Base-by-base conservation (phyloP, 2,329 filamentous ascomycete species). In the Colletotrichum somersetense region DNA sequence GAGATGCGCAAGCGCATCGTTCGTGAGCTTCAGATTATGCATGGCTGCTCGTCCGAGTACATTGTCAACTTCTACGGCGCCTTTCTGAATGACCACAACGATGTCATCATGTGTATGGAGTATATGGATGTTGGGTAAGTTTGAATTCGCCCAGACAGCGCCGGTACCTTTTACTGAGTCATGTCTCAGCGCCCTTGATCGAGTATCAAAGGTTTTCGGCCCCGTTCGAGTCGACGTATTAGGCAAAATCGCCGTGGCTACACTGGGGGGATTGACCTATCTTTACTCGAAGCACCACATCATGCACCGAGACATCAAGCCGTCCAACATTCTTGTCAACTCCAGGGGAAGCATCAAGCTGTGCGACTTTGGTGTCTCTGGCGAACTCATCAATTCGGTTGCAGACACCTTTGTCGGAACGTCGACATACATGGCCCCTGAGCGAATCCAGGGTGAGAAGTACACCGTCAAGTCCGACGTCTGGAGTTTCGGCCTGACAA, bases 81-180 rank as follows among this genome's bases (percentile, higher is more conserved):
- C 48, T 99, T 98, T 80, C 89, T 98, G 79, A 98, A 97, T 80
- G 93, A 97, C 79, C 95, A 95, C 74, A 96, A 97, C 80, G 96
- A 99, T 84, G 97, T 99, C 71, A 97, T 98, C 77, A 96, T 99
- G 92, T 99, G 96, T 82, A 99, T 99, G 96, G 96, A 99, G 82
- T 98, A 99, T 81, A 97, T 97, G 94, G 96, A 99, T 83, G 94
- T 96, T 80, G 96, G 96, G 96, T 98, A 88, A 83, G 93, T 85
- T 56, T 10, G n/a, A 12, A 4, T 8, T 12, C 11, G 42, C 20
- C 20, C 42, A 11, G 20, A 23, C 26, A n/a, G 48, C 26, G 14
- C 35, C 5, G 11, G 12, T n/a, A 35, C 12, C 30, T 12, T 23
- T 69, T 72, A 52, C 76, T 76, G 65, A 78, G 46, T 30, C 73